These are phyloP conservation scores for Xeromyces bisporus DNA, from an alignment of 495 filamentous ascomycete genomes.

Conservation along the genomic window DNA sequence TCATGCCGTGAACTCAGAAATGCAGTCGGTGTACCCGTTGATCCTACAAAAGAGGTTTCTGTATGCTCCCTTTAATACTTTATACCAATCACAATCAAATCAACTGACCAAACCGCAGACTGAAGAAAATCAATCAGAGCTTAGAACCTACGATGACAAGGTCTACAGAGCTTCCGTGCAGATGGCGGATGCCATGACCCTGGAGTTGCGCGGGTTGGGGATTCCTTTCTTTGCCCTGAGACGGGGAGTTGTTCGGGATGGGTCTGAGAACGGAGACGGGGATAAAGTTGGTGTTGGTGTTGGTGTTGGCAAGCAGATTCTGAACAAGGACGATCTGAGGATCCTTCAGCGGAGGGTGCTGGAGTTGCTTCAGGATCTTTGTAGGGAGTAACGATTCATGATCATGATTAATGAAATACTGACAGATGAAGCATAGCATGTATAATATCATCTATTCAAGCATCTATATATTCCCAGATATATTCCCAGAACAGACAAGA, in stretches of 20 bases:
- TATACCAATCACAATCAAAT: too few relatives aligned
- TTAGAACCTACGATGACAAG: conserved; percentile 41
- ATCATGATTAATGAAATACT: too few relatives aligned
- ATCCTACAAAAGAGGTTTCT: conserved; percentile 13
- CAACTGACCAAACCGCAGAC: too few relatives aligned
- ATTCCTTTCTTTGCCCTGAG: conserved; percentile 50
- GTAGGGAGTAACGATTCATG: conserved; percentile 33
- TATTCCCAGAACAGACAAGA: too few relatives aligned
- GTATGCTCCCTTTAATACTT: conserved; percentile 10
- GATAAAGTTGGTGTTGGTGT: too few relatives aligned
- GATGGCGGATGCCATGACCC: conserved; percentile 40
- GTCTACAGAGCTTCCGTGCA: conserved; percentile 39
- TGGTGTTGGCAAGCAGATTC: too few relatives aligned
- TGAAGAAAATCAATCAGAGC: conserved; percentile 35
- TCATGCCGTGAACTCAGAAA: conserved; percentile 17
- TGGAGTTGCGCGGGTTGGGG: conserved; percentile 37
- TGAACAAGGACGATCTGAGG: conserved; percentile 32
- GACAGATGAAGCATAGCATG: too few relatives aligned
- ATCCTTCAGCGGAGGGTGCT: conserved; percentile 43
- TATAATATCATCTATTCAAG: conserved; percentile 1
- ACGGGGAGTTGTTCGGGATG: conserved; percentile 4
- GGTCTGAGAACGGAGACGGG: too few relatives aligned
- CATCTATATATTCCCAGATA: not conserved
- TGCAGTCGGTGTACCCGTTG: conserved; percentile 24
- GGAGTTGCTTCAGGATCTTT: conserved; percentile 44